Base-by-base conservation (phyloP, 371 early-diverging fungal genomes). In the Apophysomyces ossiformis region DNA sequence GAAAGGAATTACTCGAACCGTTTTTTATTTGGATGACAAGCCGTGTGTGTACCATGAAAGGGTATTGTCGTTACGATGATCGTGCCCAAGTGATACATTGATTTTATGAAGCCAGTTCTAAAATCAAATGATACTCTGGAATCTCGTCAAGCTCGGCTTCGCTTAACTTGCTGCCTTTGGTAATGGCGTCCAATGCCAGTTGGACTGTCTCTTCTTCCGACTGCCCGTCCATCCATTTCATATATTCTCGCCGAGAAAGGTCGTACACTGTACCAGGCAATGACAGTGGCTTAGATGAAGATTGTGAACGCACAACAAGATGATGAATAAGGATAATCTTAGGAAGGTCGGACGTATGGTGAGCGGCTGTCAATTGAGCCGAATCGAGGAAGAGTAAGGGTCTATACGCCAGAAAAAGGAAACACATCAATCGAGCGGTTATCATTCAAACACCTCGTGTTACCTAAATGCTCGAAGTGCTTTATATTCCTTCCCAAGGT, bases 181-280 rank as follows among this genome's bases (percentile, higher is more conserved):
- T 62, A 56, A 77, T 70, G 2, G 78, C 75, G 60, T 74, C 74
- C 12, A 72, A 21, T 11, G 71, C 74, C 13, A 79, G 69, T 44
- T 74, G 70, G 2, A 76, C 69, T 6, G 73, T 74, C 59, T 89
- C 87, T 21, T 57, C 67, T n/a, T 83, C 81, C 12, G 68, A 58
- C 57, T 86, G 87, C 7, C 71, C 65, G 35, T 86, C 86, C 63
- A 88, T 75, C 89, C 89, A 90, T 1, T 81, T 78, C 65, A 86
- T 84, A 61, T 90, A 90, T 57, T 87, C 86, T 37, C 73, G 62
- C 58, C 86, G 82, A 4, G 83, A 76, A 78, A 87, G 77, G 56
- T 80, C 82, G 69, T 78, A 87, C 6, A 80, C 70, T 5, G 68
- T 69, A 60, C 79, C 75, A 1, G 90, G 90, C 11, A 86, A 65